These are phyloP conservation scores for Naganishia cerealis DNA, from an alignment of 1,284 basidiomycete species.

Conservation along the genomic window DNA sequence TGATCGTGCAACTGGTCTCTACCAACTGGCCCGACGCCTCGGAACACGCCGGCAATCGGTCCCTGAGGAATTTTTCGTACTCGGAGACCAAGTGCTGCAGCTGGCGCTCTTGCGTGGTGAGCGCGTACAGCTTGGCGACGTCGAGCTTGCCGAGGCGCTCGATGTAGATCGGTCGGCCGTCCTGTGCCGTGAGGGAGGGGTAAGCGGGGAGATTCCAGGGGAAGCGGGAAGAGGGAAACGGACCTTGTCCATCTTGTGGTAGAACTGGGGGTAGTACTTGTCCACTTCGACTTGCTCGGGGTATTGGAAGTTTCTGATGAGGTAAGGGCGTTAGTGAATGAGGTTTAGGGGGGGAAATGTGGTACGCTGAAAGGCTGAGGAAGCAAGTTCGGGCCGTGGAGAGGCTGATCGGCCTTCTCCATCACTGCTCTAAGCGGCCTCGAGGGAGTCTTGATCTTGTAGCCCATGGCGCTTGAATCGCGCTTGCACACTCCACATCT, in stretches of 20 bases:
- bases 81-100: conserved; percentile 85
- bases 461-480: too few species aligned
- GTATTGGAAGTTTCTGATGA: conserved; percentile 77
- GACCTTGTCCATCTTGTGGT: conserved; percentile 94
- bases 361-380: not conserved
- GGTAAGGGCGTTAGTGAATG: not conserved
- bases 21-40: conserved; percentile 74
- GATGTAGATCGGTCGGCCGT: conserved; percentile 93
- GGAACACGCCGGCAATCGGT: conserved; percentile 78
- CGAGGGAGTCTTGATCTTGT: too few species aligned
- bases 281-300: conserved; percentile 79
- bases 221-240: conserved; percentile 33
- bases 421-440: too few species aligned
- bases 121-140: conserved; percentile 73
- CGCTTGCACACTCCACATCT: too few species aligned
- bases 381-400: conserved; percentile 8
- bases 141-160: conserved; percentile 90
- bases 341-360: not conserved
- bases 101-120: conserved; percentile 84
- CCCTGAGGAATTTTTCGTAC: conserved; percentile 83
- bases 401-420: not conserved
- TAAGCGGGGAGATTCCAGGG: not conserved
- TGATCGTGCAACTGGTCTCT: conserved; percentile 97
- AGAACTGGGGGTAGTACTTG: conserved; percentile 93
- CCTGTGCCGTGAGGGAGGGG: conserved; percentile 57